Conservation (phyloP, 768 basidiomycete genomes). For the Pseudohyphozyma bogoriensis region DNA sequence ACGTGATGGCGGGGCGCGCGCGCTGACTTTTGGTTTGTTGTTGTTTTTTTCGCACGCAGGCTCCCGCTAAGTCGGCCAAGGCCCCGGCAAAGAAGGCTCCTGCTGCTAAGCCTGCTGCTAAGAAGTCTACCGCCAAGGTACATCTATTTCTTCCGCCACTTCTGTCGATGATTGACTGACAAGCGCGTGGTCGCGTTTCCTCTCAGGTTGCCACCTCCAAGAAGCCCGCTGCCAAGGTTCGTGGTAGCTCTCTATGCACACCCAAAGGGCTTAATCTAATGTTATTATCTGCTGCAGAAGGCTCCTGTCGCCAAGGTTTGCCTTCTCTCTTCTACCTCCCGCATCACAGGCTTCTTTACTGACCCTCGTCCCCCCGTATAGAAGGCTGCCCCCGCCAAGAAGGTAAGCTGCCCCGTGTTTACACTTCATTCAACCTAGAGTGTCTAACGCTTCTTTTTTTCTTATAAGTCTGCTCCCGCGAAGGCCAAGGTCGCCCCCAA, state of each 20-base stretch:
- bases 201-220: constrained; percentile 46
- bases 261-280: not conserved
- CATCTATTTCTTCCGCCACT: constrained; percentile 29
- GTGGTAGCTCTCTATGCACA: not conserved
- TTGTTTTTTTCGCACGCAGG: too few relatives aligned
- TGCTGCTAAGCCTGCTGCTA: not conserved
- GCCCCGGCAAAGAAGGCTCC: not conserved
- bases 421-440: not conserved
- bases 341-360: not conserved
- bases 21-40: not conserved
- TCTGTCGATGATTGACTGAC: not conserved
- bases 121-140: constrained; percentile 54
- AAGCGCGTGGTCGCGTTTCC: constrained; percentile 42
- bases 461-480: not conserved
- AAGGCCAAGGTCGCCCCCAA: not conserved
- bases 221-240: constrained; percentile 29
- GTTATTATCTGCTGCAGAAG: not conserved
- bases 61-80: too few relatives aligned
- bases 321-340: not conserved
- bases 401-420: not conserved
- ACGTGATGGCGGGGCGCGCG: too few relatives aligned
- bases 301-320: not conserved
- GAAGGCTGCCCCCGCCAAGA: not conserved
- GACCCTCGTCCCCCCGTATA: not conserved
- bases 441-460: not conserved